Evolutionary conservation across 345 rosid species (phyloP), one percentile per base, ranked within the genome.

Genomic region (Geranium rotundifolium): DNA sequence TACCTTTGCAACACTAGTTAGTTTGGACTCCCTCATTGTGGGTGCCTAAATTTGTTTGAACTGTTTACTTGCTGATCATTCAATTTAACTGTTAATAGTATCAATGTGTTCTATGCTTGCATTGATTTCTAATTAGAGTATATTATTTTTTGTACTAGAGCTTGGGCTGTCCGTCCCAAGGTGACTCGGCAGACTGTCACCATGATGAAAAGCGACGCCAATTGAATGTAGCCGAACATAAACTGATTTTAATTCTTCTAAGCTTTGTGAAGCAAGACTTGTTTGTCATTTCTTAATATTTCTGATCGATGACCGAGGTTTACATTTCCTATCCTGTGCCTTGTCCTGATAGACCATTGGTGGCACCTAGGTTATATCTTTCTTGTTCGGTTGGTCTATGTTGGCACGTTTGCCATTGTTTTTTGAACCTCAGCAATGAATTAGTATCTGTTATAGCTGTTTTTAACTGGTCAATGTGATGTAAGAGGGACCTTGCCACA

Each of bases 101-200:
- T 34, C 57, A 15, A 14, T 52, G 30, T 65, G 54, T 20, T 31
- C 7, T 59, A 23, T 27, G 18, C 58, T 23, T 63, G 16, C 19
- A 58, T 23, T 4, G 34, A 63, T 54, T 58, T 75, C 83, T 73
- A 76, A 77, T 72, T 63, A 46, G 10, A 17, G 41, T 34, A 56
- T 69, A 61, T 69, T 63, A 56, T 76, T 69, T 69, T 49, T 77
- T 66, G 56, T 58, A 69, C 41, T 77, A 89, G 96, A 81, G 88
- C 75, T 84, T 67, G 96, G 98, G 63, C 80, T 80, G 70, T 84
- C 91, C 0, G 91, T 80, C 63, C 96, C 93, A 72, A 92, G 98
- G 93, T 92, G 95, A 88, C 78, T 29, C 62, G 12, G 7, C 50
- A 1, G 37, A 31, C 37, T 31, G 37, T 31, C 37, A 31, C 37